Percentiles rank a stretch among this genome's conserved stretches.
phyloP scores from a whole-genome alignment of 805 yeast species.

The Tetrapisispora taiwanensis region DNA sequence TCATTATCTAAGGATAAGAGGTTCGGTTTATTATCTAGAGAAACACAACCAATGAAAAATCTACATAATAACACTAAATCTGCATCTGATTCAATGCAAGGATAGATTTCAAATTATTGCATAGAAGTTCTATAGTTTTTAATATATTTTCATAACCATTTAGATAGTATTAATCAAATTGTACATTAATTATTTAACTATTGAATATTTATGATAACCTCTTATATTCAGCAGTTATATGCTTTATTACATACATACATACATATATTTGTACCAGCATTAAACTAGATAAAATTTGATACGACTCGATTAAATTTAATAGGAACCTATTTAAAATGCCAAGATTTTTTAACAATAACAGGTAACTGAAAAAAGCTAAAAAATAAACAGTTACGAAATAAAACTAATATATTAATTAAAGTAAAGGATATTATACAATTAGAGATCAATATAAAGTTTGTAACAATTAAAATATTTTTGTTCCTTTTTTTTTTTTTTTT shows the following conservation, averaged over 20 bases:
- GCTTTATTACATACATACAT: too few species aligned
- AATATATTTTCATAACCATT: constrained; percentile 47
- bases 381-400: too few species aligned
- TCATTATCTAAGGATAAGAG: constrained; percentile 55
- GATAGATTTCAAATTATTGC: neutral
- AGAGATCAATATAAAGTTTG: neutral
- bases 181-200: neutral
- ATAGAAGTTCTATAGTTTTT: constrained; percentile 40
- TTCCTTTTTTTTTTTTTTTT: neutral
- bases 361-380: too few species aligned
- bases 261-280: too few species aligned
- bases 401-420: neutral
- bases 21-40: constrained; percentile 58
- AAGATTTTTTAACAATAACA: too few species aligned
- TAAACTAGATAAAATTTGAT: too few species aligned
- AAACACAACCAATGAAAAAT: constrained; percentile 46
- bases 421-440: too few species aligned
- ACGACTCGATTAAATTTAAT: too few species aligned
- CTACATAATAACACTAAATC: neutral
- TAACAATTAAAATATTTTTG: neutral
- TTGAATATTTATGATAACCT: too few species aligned
- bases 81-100: constrained; percentile 11
- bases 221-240: too few species aligned
- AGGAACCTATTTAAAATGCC: too few species aligned
- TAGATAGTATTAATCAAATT: constrained; percentile 1